A percentile compares a stretch with the other conserved stretches of the same genome.
Conservation (phyloP, 2,329 filamentous ascomycete genomes). For the Verticillium alfalfae region DNA sequence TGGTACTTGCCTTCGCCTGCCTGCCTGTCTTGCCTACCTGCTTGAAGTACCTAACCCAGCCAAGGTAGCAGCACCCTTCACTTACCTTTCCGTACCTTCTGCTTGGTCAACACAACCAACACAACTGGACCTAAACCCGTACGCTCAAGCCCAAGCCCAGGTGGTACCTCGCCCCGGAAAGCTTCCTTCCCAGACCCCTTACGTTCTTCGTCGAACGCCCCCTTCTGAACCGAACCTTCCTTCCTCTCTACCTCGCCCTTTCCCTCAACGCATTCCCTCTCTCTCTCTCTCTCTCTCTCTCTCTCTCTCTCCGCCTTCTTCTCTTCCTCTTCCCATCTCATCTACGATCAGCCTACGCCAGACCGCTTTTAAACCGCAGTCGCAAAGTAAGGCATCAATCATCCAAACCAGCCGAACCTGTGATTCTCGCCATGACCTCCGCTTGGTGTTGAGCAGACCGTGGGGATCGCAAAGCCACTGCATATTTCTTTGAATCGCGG, state of each 20-base stretch:
- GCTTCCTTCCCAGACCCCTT: background rate
- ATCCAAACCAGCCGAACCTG: background rate
- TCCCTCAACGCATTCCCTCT: slow-evolving; percentile 1
- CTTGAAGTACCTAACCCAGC: background rate
- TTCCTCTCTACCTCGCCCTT: background rate
- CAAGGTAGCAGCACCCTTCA: background rate
- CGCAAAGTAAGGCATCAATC: background rate
- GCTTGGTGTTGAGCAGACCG: background rate
- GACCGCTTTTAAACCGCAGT: background rate
- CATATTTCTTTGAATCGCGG: slow-evolving; percentile 6
- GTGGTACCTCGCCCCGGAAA: background rate
- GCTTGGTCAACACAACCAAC: background rate
- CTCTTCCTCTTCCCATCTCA: slow-evolving; percentile 2
- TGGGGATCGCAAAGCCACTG: slow-evolving; percentile 3
- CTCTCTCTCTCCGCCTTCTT: background rate
- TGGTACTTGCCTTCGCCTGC: background rate
- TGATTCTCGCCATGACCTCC: background rate
- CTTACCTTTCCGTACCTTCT: background rate
- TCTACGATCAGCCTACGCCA: background rate
- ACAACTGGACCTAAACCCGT: background rate
- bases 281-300: background rate
- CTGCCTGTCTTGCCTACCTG: background rate
- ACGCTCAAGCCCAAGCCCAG: background rate
- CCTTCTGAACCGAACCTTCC: background rate
- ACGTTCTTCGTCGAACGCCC: background rate